Conservation (phyloP, 2,329 filamentous ascomycete genomes). For the Achaetomium macrosporum region DNA sequence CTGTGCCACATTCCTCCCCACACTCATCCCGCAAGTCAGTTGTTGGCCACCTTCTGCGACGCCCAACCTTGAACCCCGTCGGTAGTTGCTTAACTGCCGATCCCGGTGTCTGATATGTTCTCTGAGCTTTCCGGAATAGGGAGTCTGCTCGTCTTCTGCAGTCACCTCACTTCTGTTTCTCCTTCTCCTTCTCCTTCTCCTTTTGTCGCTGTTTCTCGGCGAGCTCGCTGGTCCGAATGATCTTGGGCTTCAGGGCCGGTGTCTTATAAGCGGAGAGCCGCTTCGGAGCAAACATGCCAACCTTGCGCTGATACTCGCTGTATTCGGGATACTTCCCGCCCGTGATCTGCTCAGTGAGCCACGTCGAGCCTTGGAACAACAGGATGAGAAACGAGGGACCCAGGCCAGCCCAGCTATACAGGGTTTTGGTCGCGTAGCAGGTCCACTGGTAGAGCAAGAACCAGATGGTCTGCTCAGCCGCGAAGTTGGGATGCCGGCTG, state of each 20-base stretch:
- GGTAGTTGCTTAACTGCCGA: neutral
- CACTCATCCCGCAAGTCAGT: conserved; percentile 4
- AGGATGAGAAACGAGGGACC: conserved; percentile 66
- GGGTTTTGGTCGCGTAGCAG: conserved; percentile 63
- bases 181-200: conserved; percentile 24
- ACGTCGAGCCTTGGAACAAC: conserved; percentile 85
- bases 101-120: neutral
- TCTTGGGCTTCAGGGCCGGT: conserved; percentile 35
- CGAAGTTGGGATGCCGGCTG: conserved; percentile 91
- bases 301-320: conserved; percentile 70
- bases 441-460: conserved; percentile 82
- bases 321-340: conserved; percentile 85
- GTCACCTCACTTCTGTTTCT: conserved; percentile 20
- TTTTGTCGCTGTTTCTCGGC: conserved; percentile 39
- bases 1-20: conserved; percentile 6
- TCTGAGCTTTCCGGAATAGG: too few relatives aligned
- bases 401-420: conserved; percentile 71
- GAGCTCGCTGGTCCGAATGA: conserved; percentile 47
- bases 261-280: conserved; percentile 39
- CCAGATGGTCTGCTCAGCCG: conserved; percentile 89
- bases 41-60: conserved; percentile 3
- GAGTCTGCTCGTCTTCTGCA: neutral
- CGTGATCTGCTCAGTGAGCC: conserved; percentile 78
- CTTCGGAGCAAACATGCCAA: conserved; percentile 76
- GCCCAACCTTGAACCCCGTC: neutral